Percentiles rank a stretch among this genome's conserved stretches.
phyloP scores from a whole-genome alignment of 75 land plant genomes.

The Pinus taeda region DNA sequence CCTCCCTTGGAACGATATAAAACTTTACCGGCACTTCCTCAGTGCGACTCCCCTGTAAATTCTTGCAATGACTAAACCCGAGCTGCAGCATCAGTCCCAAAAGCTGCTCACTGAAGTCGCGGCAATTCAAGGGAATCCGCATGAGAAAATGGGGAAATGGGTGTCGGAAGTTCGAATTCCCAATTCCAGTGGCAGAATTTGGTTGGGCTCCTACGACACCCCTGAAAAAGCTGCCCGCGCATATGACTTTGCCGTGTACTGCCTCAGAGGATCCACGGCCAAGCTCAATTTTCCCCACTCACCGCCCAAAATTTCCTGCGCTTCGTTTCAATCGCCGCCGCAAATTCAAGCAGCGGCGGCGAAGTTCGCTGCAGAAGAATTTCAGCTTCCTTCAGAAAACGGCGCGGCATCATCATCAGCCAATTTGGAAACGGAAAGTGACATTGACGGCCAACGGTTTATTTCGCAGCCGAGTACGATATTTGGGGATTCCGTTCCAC shows the following conservation, averaged over 20 bases:
- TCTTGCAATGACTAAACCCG: no score
- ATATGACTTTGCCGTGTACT: conserved; percentile 35
- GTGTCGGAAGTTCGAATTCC: conserved; percentile 1
- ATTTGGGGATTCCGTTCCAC: no score
- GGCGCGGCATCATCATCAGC: no score
- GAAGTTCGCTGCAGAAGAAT: not conserved
- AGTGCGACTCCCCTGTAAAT: no score
- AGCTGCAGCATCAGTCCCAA: no score
- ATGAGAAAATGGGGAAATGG: conserved; percentile 17
- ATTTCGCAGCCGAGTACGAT: no score
- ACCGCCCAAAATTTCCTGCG: not conserved
- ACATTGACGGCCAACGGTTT: no score
- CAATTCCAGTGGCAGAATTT: conserved; percentile 33
- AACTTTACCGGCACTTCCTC: no score
- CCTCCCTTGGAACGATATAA: no score
- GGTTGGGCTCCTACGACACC: conserved; percentile 41
- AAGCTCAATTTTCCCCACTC: not conserved
- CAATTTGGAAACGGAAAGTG: no score
- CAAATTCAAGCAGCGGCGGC: not conserved
- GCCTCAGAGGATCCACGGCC: conserved; percentile 17
- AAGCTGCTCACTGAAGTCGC: no score
- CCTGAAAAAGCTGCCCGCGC: conserved; percentile 47
- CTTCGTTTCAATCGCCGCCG: not conserved
- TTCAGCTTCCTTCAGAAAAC: no score
- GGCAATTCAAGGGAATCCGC: conserved; percentile 1